These are phyloP conservation scores for Saururus chinensis DNA, from an alignment of 164 flowering plant genomes.

Conservation along the genomic window DNA sequence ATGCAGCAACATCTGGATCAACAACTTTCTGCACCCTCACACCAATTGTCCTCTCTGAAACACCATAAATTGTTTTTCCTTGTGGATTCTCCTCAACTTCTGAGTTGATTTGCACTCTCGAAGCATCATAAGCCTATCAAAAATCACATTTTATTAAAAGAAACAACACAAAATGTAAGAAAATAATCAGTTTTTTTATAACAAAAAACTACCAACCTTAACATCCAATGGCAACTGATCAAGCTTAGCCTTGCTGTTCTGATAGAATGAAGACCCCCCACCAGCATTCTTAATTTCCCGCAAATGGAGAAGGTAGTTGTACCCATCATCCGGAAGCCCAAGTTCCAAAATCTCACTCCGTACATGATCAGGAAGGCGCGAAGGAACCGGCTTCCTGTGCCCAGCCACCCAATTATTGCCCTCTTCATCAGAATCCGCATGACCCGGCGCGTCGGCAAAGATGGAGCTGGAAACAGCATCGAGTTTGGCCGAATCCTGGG, in stretches of 20 bases:
- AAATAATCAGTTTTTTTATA: not conserved
- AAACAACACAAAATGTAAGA: not conserved
- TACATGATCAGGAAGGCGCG: slow-evolving; percentile 45
- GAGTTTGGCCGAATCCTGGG: not conserved
- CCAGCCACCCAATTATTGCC: not conserved
- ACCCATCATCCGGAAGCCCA: slow-evolving; percentile 96
- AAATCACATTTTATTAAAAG: not conserved
- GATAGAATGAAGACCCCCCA: slow-evolving; percentile 61
- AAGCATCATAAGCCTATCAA: slow-evolving; percentile 83
- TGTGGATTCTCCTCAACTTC: slow-evolving; percentile 14
- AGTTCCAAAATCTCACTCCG: slow-evolving; percentile 80
- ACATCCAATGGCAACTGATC: slow-evolving; percentile 58
- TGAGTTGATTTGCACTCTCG: slow-evolving; percentile 34
- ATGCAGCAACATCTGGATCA: slow-evolving; percentile 72
- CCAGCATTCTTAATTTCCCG: slow-evolving; percentile 80
- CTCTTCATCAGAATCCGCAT: slow-evolving; percentile 23
- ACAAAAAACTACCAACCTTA: slow-evolving; percentile 37
- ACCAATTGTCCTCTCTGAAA: slow-evolving; percentile 49
- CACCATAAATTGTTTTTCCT: slow-evolving; percentile 33
- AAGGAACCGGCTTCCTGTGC: not conserved
- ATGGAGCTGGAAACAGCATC: slow-evolving; percentile 36
- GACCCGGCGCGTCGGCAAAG: slow-evolving; percentile 62
- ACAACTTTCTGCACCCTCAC: slow-evolving; percentile 58
- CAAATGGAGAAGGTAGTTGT: slow-evolving; percentile 71
- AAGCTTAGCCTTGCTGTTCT: slow-evolving; percentile 56